A percentile compares a stretch with the other conserved stretches of the same genome.
phyloP scores from a whole-genome alignment of 2,329 filamentous ascomycete genomes.

The Exophiala aquamarina region DNA sequence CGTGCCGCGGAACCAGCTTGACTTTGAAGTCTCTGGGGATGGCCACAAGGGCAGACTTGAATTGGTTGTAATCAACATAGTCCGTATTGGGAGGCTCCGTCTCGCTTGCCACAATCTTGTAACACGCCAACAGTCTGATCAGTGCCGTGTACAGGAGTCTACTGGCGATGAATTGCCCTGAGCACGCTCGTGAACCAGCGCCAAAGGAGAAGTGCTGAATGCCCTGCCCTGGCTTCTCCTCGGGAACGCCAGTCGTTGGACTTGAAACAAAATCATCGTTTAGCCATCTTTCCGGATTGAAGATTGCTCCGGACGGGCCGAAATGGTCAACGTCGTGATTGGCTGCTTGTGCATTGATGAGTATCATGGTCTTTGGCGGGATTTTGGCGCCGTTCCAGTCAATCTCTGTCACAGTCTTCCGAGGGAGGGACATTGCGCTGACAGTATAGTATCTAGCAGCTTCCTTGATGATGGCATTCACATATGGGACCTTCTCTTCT shows the following conservation, averaged over 20 bases:
- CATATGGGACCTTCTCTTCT: slow-evolving; percentile 70
- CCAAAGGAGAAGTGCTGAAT: slow-evolving; percentile 59
- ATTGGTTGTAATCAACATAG: slow-evolving; percentile 62
- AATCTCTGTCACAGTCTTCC: slow-evolving; percentile 67
- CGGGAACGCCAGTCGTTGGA: slow-evolving; percentile 34
- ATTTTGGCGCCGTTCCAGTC: slow-evolving; percentile 65
- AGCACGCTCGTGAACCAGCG: slow-evolving; percentile 59
- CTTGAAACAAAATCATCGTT: slow-evolving; percentile 36
- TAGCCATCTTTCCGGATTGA: slow-evolving; percentile 67
- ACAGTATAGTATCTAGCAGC: slow-evolving; percentile 73
- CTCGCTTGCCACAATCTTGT: slow-evolving; percentile 52
- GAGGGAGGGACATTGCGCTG: slow-evolving; percentile 69
- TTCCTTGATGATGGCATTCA: slow-evolving; percentile 74
- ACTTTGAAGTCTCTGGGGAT: slow-evolving; percentile 61
- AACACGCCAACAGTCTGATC: slow-evolving; percentile 54
- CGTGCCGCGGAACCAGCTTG: slow-evolving; percentile 54
- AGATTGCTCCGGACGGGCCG: slow-evolving; percentile 50
- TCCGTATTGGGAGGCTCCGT: slow-evolving; percentile 59
- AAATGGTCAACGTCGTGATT: slow-evolving; percentile 68
- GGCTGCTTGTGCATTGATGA: slow-evolving; percentile 72
- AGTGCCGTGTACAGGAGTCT: slow-evolving; percentile 57
- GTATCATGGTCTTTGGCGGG: slow-evolving; percentile 71
- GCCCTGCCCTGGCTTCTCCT: slow-evolving; percentile 46
- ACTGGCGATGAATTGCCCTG: slow-evolving; percentile 58
- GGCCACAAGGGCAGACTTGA: slow-evolving; percentile 60